Conservation (phyloP, 2,329 filamentous ascomycete species). For the Neofusicoccum ribis region DNA sequence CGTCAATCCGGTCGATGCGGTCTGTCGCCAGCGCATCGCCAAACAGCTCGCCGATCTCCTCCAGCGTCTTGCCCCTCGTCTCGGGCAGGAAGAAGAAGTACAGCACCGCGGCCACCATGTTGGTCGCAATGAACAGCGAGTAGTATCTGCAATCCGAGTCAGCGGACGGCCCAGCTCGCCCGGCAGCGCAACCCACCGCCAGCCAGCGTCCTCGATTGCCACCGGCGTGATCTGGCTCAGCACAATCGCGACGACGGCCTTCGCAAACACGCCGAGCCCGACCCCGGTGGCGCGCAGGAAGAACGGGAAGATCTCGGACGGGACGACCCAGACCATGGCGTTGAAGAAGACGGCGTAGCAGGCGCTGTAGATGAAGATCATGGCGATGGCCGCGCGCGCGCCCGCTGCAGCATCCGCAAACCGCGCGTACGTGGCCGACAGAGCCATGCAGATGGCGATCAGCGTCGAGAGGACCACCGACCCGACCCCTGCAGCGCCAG, state of each 20-base stretch:
- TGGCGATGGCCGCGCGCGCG: conserved; percentile 25
- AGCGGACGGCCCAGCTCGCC: no score
- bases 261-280: conserved; percentile 28
- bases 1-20: not conserved
- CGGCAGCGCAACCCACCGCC: conserved; percentile 17
- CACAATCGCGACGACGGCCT: conserved; percentile 23
- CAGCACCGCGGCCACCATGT: conserved; percentile 22
- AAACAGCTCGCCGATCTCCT: not conserved
- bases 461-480: not conserved
- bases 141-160: conserved; percentile 26
- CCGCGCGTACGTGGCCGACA: no score
- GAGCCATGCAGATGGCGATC: not conserved
- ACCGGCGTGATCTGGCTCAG: conserved; percentile 22
- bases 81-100: conserved; percentile 31
- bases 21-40: not conserved
- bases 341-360: conserved; percentile 24
- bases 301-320: conserved; percentile 37
- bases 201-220: conserved; percentile 30
- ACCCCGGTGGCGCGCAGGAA: conserved; percentile 27
- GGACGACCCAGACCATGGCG: conserved; percentile 32
- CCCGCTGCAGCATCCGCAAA: conserved; percentile 17
- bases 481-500: not conserved
- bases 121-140: conserved; percentile 29
- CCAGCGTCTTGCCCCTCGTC: conserved; percentile 1
- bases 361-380: conserved; percentile 16